phyloP scores from a whole-genome alignment of 2,329 filamentous ascomycete species.

The Karstenula rhodostoma region DNA sequence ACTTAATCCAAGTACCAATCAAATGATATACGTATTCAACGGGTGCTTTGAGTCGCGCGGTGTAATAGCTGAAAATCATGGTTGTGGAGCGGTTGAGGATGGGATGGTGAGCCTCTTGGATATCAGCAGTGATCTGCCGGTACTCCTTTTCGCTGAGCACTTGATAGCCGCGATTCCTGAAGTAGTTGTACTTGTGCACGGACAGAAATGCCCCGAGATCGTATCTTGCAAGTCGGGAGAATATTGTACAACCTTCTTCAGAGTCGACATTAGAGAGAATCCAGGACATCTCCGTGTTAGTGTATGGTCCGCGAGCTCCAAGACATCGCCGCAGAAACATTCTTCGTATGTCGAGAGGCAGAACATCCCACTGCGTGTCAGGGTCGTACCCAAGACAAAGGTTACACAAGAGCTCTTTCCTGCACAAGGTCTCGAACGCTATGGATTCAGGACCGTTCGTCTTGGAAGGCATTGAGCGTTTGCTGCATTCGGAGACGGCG shows the following conservation, averaged over 20 bases:
- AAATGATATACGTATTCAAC: conserved; percentile 54
- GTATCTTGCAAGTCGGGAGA: conserved; percentile 56
- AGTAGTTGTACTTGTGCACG: conserved; percentile 44
- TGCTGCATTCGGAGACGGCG: conserved; percentile 43
- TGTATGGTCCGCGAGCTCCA: conserved; percentile 53
- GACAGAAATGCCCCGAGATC: conserved; percentile 56
- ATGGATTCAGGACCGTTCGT: conserved; percentile 24
- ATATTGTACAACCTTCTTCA: conserved; percentile 48
- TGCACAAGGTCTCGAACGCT: conserved; percentile 39
- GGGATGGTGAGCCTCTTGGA: conserved; percentile 41
- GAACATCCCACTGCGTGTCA: conserved; percentile 61
- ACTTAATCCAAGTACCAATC: conserved; percentile 56
- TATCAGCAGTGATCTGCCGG: conserved; percentile 43
- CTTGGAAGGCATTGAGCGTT: conserved; percentile 43
- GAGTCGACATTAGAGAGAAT: conserved; percentile 54
- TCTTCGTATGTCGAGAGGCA: conserved; percentile 57
- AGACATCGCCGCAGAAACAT: conserved; percentile 57
- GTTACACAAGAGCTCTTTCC: conserved; percentile 57
- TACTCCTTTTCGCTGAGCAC: conserved; percentile 40
- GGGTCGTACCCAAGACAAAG: conserved; percentile 59
- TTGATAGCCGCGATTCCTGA: conserved; percentile 34
- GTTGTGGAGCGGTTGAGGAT: conserved; percentile 39
- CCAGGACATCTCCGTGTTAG: conserved; percentile 54
- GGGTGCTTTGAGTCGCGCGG: conserved; percentile 41
- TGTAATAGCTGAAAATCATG: conserved; percentile 34